Conservation (phyloP, 2,329 filamentous ascomycete genomes). For the Colletotrichum sp. region DNA sequence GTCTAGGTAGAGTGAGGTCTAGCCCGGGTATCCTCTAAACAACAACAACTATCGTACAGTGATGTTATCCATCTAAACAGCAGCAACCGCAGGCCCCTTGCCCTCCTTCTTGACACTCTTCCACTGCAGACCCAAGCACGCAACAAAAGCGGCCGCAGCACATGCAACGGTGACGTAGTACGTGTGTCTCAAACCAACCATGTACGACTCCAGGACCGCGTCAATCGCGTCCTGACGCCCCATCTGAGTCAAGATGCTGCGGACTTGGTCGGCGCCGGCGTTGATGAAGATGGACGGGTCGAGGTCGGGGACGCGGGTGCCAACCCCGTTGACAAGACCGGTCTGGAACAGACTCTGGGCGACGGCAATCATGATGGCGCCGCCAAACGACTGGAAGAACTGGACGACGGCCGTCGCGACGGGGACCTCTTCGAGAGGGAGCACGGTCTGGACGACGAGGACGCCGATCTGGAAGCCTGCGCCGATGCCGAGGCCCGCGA, state of each 20-base stretch:
- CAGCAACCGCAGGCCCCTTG: constrained; percentile 30
- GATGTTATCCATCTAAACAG: not conserved
- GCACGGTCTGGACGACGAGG: constrained; percentile 57
- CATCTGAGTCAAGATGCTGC: constrained; percentile 45
- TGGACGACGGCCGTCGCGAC: constrained; percentile 56
- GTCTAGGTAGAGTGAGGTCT: not conserved
- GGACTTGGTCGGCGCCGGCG: constrained; percentile 57
- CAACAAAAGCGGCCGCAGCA: constrained; percentile 50
- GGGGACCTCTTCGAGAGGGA: constrained; percentile 53
- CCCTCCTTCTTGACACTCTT: constrained; percentile 56
- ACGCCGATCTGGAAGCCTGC: constrained; percentile 53
- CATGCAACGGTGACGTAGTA: constrained; percentile 59
- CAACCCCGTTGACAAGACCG: constrained; percentile 59
- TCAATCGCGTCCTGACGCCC: constrained; percentile 45
- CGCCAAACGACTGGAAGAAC: constrained; percentile 71
- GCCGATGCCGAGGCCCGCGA: constrained; percentile 59
- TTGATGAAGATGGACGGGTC: constrained; percentile 54
- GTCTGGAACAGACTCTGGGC: constrained; percentile 73
- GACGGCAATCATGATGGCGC: constrained; percentile 69
- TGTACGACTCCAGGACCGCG: constrained; percentile 53
- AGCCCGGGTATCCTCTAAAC: constrained; percentile 11
- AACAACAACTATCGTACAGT: not conserved
- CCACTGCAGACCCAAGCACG: constrained; percentile 52
- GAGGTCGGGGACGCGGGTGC: constrained; percentile 47
- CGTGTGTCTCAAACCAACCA: constrained; percentile 52